Base-by-base conservation (phyloP, 306 rosid species). In the Betula pendula region DNA sequence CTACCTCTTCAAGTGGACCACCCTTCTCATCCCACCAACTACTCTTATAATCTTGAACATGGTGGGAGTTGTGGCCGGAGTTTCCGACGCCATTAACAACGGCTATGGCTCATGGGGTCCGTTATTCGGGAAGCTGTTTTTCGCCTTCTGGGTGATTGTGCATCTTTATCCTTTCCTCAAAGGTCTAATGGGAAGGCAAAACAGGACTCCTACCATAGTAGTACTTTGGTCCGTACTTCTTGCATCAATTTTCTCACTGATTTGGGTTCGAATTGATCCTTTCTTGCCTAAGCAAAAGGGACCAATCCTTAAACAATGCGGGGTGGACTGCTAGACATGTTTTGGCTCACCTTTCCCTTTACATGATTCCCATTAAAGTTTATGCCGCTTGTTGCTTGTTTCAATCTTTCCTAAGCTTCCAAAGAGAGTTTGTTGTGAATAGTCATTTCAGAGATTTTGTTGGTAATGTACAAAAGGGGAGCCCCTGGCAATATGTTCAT, bases 121-220 rank as follows among this genome's bases (percentile, higher is more conserved):
- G 29, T 80, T 95, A 20, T 92, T 95, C 49, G 97, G 98, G 75
- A 95, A 95, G 83, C 85, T 95, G 16, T 90, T 95, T 71, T 92
- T 95, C 24, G 87, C 99, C 75, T 83, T 90, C 73, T 95, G 99
- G 99, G 97, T 95, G 73, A 88, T 95, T 77, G 83, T 92, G 71
- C 97, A 95, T 84, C 89, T 95, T 43, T 89, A 95, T 86, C 99
- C 97, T 77, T 95, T 92, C 88, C 99, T 95, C 81, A 92, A 90
- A 86, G 99, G 96, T 78, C 84, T 95, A 43, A 84, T 89, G 92
- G 99, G 97, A 81, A 89, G 85, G 87, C 96, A 88, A 87, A 95
- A 95, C 85, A 90, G 97, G 83, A 95, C 97, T 14, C 97, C 99
- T 19, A 83, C 95, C 76, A 89, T 95, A 70, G 96, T 90, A 31